phyloP scores from a whole-genome alignment of 768 basidiomycete species.

The Paxillus involutus region DNA sequence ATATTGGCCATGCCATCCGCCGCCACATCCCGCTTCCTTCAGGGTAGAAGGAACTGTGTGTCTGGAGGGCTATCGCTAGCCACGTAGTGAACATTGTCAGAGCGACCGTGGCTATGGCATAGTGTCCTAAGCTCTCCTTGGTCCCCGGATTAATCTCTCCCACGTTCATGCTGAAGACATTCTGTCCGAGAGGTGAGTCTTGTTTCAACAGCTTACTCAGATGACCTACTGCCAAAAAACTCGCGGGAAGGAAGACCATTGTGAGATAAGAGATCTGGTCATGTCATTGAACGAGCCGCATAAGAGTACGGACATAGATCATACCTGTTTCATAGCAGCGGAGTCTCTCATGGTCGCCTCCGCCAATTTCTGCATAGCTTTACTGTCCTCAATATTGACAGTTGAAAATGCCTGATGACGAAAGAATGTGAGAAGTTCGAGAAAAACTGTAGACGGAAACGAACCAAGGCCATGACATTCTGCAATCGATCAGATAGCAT shows the following conservation, averaged over 20 bases:
- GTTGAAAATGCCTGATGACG: slow-evolving; percentile 57
- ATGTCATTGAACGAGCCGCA: neutral
- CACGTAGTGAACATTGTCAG: slow-evolving; percentile 53
- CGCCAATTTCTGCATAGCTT: slow-evolving; percentile 50
- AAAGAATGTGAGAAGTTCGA: neutral
- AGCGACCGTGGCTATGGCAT: slow-evolving; percentile 37
- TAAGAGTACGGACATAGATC: neutral
- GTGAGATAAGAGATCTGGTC: slow-evolving; percentile 52
- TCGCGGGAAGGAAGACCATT: slow-evolving; percentile 56
- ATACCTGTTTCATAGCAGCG: slow-evolving; percentile 35
- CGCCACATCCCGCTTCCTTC: slow-evolving; percentile 3
- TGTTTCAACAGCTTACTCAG: neutral
- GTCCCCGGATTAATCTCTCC: slow-evolving; percentile 27
- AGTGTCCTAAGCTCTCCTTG: slow-evolving; percentile 35
- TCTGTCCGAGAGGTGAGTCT: slow-evolving; percentile 26
- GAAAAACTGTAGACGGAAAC: neutral
- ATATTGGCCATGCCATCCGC: slow-evolving; percentile 24
- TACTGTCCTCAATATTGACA: slow-evolving; percentile 55
- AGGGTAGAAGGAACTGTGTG: slow-evolving; percentile 11
- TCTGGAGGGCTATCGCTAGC: slow-evolving; percentile 54
- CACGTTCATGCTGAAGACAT: slow-evolving; percentile 27
- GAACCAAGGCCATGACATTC: slow-evolving; percentile 34
- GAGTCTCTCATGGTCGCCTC: slow-evolving; percentile 42
- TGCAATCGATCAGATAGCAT: slow-evolving; percentile 34
- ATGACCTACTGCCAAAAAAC: slow-evolving; percentile 35